phyloP scores from a whole-genome alignment of 2,329 filamentous ascomycete species.

The Onygenales sp. region DNA sequence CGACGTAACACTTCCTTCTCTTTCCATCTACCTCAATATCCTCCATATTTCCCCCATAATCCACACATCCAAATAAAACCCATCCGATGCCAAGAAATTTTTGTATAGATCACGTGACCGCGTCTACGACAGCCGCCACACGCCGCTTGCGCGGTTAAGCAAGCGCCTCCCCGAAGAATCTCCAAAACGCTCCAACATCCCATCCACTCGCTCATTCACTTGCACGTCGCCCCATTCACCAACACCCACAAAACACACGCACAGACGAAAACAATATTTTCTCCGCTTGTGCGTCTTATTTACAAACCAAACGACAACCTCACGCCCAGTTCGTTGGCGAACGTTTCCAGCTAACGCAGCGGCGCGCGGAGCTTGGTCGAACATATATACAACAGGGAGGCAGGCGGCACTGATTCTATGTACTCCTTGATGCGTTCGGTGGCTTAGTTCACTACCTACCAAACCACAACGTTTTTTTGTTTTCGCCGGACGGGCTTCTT shows the following conservation, averaged over 20 bases:
- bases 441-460: neutral
- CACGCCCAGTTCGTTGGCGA: no score
- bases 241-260: neutral
- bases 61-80: no score
- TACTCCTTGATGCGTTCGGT: neutral
- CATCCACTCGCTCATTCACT: neutral
- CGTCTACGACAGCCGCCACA: neutral
- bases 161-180: neutral
- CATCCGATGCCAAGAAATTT: no score
- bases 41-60: no score
- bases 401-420: neutral
- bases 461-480: no score
- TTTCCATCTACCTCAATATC: no score
- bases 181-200: neutral
- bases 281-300: neutral
- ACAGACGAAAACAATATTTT: neutral
- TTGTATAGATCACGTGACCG: no score
- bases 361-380: neutral
- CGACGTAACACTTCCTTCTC: no score
- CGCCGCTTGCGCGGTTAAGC: neutral
- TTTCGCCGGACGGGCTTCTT: no score
- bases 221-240: neutral
- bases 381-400: neutral
- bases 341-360: no score
- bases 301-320: neutral